Percentiles rank a stretch among this genome's conserved stretches.
These are phyloP conservation scores for Venturiaceae sp. DNA, from an alignment of 2,329 filamentous ascomycete species.

Conservation along the genomic window DNA sequence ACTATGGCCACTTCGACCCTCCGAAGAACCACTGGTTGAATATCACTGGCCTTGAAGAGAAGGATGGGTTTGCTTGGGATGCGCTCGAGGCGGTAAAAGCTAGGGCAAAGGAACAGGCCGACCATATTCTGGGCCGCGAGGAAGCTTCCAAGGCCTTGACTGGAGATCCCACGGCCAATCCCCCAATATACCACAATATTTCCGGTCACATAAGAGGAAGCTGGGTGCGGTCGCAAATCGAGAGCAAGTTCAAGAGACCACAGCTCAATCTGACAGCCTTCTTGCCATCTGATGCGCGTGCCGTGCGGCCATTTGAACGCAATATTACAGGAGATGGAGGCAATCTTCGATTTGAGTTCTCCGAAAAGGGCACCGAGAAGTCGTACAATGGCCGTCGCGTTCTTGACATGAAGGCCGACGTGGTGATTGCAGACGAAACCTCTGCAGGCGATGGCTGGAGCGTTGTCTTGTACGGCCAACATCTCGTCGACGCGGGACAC, in stretches of 20 bases:
- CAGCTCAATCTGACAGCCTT: conserved; percentile 7
- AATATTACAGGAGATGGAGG: conserved; percentile 9
- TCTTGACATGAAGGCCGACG: conserved; percentile 3
- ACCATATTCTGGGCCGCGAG: conserved; percentile 2
- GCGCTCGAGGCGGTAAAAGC: conserved; percentile 6
- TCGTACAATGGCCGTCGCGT: not conserved
- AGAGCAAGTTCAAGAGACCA: not conserved
- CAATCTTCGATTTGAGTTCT: conserved; percentile 4
- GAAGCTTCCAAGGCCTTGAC: not conserved
- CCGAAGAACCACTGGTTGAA: conserved; percentile 7
- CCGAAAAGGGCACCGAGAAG: not conserved
- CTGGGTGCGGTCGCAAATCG: conserved; percentile 9
- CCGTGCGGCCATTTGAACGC: not conserved
- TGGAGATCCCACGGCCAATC: not conserved
- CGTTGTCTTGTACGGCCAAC: conserved; percentile 71
- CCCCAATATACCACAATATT: conserved; percentile 9
- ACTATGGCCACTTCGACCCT: conserved; percentile 10
- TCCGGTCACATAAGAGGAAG: conserved; percentile 7
- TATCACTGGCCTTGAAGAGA: conserved; percentile 8
- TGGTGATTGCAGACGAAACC: conserved; percentile 63
- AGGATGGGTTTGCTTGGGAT: conserved; percentile 9
- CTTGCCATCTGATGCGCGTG: not conserved
- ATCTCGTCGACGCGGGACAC: conserved; percentile 72
- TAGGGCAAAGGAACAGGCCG: conserved; percentile 6
- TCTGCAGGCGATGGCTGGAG: conserved; percentile 67